These are phyloP conservation scores for Dendrobium officinale DNA, from an alignment of 106 monocot species.

Conservation along the genomic window DNA sequence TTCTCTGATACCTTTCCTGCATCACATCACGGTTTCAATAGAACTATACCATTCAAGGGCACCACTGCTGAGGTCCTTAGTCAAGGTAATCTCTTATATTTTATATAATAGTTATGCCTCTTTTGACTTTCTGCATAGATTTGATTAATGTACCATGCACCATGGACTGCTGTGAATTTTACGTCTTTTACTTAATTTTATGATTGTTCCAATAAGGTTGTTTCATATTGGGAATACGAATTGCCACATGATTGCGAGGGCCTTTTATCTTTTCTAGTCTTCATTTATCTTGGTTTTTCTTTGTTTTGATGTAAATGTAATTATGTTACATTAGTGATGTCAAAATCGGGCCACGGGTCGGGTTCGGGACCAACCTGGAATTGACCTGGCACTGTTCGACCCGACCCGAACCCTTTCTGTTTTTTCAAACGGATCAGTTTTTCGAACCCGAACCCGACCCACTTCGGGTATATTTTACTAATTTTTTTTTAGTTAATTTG, in stretches of 20 bases:
- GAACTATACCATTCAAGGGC: constrained; percentile 37
- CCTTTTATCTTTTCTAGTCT: background rate
- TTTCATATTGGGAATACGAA: background rate
- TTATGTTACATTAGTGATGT: background rate
- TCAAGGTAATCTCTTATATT: constrained; percentile 31
- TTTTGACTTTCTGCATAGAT: background rate
- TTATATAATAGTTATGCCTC: background rate
- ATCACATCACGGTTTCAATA: constrained; percentile 20
- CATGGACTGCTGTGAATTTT: background rate
- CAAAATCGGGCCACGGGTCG: too few species aligned
- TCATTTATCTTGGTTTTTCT: background rate
- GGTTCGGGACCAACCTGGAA: too few species aligned
- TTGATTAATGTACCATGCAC: background rate
- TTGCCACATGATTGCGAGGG: background rate
- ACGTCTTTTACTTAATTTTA: background rate
- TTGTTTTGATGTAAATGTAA: background rate
- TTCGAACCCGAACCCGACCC: too few species aligned
- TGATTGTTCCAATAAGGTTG: background rate
- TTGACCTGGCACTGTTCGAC: too few species aligned
- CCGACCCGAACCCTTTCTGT: too few species aligned
- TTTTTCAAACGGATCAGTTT: too few species aligned
- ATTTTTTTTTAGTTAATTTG: too few species aligned
- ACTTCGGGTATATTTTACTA: too few species aligned
- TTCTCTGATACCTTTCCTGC: constrained; percentile 17
- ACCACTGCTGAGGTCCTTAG: constrained; percentile 27